Percentiles rank a stretch among this genome's conserved stretches.
These are phyloP conservation scores for Trichoderma citrinoviride DNA, from an alignment of 2,329 filamentous ascomycete genomes.

Conservation along the genomic window DNA sequence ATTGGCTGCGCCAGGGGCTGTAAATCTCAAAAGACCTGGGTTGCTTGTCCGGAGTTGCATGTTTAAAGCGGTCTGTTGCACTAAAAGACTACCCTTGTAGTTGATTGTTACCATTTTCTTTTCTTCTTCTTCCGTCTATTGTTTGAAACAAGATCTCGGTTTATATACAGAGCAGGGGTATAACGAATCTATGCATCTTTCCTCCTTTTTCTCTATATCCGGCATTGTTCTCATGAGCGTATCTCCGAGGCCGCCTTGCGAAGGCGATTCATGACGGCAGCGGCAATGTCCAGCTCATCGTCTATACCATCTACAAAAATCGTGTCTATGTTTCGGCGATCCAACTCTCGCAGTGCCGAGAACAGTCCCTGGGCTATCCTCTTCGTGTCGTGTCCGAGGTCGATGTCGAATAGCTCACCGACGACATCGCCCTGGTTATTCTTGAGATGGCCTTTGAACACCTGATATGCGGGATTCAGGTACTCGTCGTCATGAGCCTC, in stretches of 20 bases:
- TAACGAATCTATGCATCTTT: conserved; percentile 22
- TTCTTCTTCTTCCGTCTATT: conserved; percentile 22
- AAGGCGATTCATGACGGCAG: conserved; percentile 81
- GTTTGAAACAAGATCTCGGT: conserved; percentile 14
- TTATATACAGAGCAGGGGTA: conserved; percentile 22
- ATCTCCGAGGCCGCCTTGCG: conserved; percentile 71
- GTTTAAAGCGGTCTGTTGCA: conserved; percentile 17
- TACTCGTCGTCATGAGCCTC: conserved; percentile 26
- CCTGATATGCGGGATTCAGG: conserved; percentile 37
- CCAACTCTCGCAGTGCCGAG: conserved; percentile 79
- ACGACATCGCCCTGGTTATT: conserved; percentile 33
- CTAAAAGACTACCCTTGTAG: conserved; percentile 8
- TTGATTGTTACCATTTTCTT: conserved; percentile 2
- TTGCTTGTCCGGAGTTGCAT: conserved; percentile 15
- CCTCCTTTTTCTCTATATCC: conserved; percentile 30
- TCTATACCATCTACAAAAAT: conserved; percentile 90
- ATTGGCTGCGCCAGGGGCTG: conserved; percentile 83
- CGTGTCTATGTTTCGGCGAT: conserved; percentile 71
- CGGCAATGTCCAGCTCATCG: conserved; percentile 76
- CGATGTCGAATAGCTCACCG: conserved; percentile 62
- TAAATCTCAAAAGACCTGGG: conserved; percentile 38
- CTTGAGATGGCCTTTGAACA: conserved; percentile 43
- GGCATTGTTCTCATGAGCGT: conserved; percentile 42
- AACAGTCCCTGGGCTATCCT: conserved; percentile 86
- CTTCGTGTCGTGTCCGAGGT: conserved; percentile 67